Conservation (phyloP, 1,284 basidiomycete species). For the Moniliophthora roreri region DNA sequence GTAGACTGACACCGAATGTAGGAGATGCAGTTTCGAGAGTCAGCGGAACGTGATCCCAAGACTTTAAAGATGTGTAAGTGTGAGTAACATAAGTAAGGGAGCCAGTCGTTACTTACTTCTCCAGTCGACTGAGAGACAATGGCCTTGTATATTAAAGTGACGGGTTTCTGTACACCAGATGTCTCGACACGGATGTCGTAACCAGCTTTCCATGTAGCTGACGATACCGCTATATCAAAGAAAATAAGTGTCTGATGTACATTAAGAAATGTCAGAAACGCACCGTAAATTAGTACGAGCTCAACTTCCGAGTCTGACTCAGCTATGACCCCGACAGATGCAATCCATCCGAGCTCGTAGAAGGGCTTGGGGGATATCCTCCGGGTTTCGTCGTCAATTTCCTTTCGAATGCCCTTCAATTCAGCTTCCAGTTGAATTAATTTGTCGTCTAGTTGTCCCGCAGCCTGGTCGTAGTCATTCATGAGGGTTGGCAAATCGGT, state of each 20-base stretch:
- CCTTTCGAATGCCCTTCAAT: not conserved
- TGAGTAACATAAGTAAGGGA: not conserved
- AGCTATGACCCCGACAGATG: constrained; percentile 7
- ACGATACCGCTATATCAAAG: not conserved
- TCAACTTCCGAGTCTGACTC: constrained; percentile 5
- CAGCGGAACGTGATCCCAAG: constrained; percentile 29
- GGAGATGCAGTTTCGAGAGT: constrained; percentile 30
- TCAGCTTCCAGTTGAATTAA: not conserved
- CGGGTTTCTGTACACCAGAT: not conserved
- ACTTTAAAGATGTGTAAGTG: constrained; percentile 7
- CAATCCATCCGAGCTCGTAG: not conserved
- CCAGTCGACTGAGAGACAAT: not conserved
- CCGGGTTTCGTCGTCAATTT: not conserved
- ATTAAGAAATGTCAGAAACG: not conserved
- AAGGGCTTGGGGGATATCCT: not conserved
- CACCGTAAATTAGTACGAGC: constrained; percentile 7
- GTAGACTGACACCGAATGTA: constrained; percentile 25
- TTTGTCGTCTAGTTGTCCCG: constrained; percentile 1
- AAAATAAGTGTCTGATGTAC: not conserved
- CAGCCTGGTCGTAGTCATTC: constrained; percentile 4
- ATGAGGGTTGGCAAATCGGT: not conserved
- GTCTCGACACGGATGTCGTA: constrained; percentile 9
- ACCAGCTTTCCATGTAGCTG: constrained; percentile 3
- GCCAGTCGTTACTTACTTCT: not conserved
- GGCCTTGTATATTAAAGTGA: constrained; percentile 7